These are phyloP conservation scores for Phoma herbarum DNA, from an alignment of 2,329 filamentous ascomycete genomes.

Conservation along the genomic window DNA sequence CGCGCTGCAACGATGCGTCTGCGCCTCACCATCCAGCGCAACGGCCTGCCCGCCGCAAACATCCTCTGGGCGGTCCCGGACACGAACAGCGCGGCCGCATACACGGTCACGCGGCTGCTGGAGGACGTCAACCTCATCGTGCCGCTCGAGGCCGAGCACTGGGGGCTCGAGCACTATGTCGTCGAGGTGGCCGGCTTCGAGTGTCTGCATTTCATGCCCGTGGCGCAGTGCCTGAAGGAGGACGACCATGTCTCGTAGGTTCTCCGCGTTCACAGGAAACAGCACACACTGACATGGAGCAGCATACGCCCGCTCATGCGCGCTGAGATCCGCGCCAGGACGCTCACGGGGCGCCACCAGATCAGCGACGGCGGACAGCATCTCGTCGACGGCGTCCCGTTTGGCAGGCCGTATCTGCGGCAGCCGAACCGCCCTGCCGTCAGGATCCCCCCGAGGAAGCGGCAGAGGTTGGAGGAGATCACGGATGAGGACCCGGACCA, in stretches of 20 bases:
- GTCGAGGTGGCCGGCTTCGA: slow-evolving; percentile 84
- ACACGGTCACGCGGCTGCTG: slow-evolving; percentile 78
- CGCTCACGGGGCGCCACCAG: slow-evolving; percentile 79
- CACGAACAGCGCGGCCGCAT: slow-evolving; percentile 40
- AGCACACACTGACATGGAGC: slow-evolving; percentile 11
- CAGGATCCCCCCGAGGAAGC: slow-evolving; percentile 77
- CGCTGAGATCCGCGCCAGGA: slow-evolving; percentile 76
- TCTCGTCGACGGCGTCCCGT: slow-evolving; percentile 84
- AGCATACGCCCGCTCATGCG: slow-evolving; percentile 82
- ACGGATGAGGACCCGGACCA: background rate
- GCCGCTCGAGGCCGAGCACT: slow-evolving; percentile 80
- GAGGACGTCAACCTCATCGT: slow-evolving; percentile 80
- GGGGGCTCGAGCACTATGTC: slow-evolving; percentile 89
- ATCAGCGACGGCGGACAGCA: slow-evolving; percentile 81
- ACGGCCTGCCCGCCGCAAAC: slow-evolving; percentile 50
- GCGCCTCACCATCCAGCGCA: slow-evolving; percentile 49
- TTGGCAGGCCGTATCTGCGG: slow-evolving; percentile 76
- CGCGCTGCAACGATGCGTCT: slow-evolving; percentile 45
- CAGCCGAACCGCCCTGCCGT: slow-evolving; percentile 70
- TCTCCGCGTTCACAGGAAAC: background rate
- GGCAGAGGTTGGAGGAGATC: slow-evolving; percentile 53
- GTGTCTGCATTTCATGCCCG: slow-evolving; percentile 83
- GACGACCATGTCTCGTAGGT: slow-evolving; percentile 84
- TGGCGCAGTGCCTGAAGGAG: slow-evolving; percentile 75
- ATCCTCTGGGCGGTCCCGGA: slow-evolving; percentile 50